These are phyloP conservation scores for Leccinum variicolor DNA, from an alignment of 768 basidiomycete species.

Conservation along the genomic window DNA sequence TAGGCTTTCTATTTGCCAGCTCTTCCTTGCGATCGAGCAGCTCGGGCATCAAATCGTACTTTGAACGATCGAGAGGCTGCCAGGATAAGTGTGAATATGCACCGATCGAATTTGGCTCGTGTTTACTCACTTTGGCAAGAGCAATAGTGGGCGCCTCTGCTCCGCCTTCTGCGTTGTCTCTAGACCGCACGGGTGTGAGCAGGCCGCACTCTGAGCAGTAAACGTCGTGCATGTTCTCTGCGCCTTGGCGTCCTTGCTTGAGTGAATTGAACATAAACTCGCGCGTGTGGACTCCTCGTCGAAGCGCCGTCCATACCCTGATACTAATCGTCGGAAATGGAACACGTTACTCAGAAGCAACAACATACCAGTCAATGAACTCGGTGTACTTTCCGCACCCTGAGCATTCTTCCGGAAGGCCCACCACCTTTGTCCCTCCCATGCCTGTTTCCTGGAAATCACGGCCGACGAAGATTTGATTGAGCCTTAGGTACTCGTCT, in stretches of 20 bases:
- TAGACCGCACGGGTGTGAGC: constrained; percentile 9
- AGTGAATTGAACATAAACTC: too few relatives aligned
- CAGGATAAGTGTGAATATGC: not conserved
- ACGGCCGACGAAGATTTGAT: constrained; percentile 6
- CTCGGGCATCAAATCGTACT: constrained; percentile 10
- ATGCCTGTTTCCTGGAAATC: constrained; percentile 13
- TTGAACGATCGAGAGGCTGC: constrained; percentile 14
- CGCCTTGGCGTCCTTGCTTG: too few relatives aligned
- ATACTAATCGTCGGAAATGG: not conserved
- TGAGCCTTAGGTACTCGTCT: constrained; percentile 16
- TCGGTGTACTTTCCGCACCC: constrained; percentile 18
- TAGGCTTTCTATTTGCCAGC: not conserved
- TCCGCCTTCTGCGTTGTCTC: constrained; percentile 15
- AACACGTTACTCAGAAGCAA: not conserved
- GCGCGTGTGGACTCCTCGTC: too few relatives aligned
- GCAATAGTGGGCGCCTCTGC: constrained; percentile 9
- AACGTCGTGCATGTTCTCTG: constrained; percentile 19
- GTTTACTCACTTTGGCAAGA: constrained; percentile 3
- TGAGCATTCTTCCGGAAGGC: constrained; percentile 2
- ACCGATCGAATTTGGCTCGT: not conserved
- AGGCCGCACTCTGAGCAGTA: constrained; percentile 18
- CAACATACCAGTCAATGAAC: constrained; percentile 10
- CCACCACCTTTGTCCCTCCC: constrained; percentile 13
- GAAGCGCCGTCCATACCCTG: constrained; percentile 18
- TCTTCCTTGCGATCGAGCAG: constrained; percentile 2